Base-by-base conservation (phyloP, 345 rosid genomes). In the Firmiana major region DNA sequence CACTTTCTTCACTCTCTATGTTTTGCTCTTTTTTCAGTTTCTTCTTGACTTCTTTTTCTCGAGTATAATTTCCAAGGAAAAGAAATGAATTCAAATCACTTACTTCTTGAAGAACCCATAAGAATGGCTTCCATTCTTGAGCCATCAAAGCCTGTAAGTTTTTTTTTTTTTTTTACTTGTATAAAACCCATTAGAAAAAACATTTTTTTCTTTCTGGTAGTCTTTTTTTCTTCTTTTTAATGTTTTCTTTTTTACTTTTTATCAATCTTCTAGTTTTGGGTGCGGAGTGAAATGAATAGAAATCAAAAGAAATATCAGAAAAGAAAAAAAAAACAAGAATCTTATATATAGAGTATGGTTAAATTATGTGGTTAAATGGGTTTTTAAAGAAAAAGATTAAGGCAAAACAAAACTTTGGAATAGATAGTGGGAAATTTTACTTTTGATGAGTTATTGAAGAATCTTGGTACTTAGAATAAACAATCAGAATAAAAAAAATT, bases 71-170 rank as follows among this genome's bases (percentile, higher is more conserved):
- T 31, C 8, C 42, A 17, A 17, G 74, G 24, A 31, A 51, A 12
- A 40, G n/a, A 70, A 53, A 87, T 87, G 93, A 81, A 76, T 15
- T 69, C 90, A 13, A 83, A 60, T 73, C 79, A 84, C 76, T 76
- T 90, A 60, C 86, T 86, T 24, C 90, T 90, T 28, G 92, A 90
- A 74, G 94, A 90, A 70, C 89, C 89, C 6, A 81, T 88, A 1
- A 60, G 92, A 78, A 87, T 90, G 92, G 88, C 89, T 70, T 88
- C 92, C 15, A 82, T 90, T 79, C 89, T 90, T 10, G 90, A 90
- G 89, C 90, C 94, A 38, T 87, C 94, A 11, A 90, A 87, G 71
- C 64, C 87, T 7, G 94, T 90, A 73, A 77, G 85, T 71, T 7
- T 53, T 46, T 31, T 53, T 31, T n/a, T 43, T 17, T 0, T 53